Base-by-base conservation (phyloP, 768 basidiomycete genomes). In the Pluteus cervinus region DNA sequence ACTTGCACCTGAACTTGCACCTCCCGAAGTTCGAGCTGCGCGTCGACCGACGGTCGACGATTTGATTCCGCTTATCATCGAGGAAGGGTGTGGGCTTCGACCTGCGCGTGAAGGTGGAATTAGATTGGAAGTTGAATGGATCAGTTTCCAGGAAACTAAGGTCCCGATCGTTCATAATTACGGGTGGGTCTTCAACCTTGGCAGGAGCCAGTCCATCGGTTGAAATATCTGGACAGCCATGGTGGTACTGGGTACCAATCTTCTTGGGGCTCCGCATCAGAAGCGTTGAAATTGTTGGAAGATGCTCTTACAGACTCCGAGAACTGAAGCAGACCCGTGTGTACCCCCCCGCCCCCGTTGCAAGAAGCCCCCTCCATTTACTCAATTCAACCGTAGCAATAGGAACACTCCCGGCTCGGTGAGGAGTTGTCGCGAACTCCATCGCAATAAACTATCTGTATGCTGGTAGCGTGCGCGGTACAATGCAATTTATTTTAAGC, bases 21-120 rank as follows among this genome's bases (percentile, higher is more conserved):
- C 78, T 3, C 75, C 75, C 0, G 69, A 76, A 32, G 47, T 75
- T 11, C 66, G 76, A 3, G 63, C 58, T 6, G 44, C 45, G 10
- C 66, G 75, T 14, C 52, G 58, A 26, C 72, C 75, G 4, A 73
- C 64, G 0, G 31, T 76, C 6, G 67, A 73, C 5, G 76, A 79
- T 43, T 45, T 79, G 2, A 54, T 65, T 26, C 56, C 66, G 2
- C 61, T 74, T 23, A 60, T 76, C 23, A 49, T 75, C 4, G 70
- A 69, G 24, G 68, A 72, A 41, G 73, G 75, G 3, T 68, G 66
- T 39, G 86, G 86, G 3, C 56, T 88, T 32, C 65, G 85, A 3
- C 86, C 86, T 1, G 72, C 58, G 1, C 61, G 86, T 38, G 76
- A 73, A 26, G 81, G 77, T n/a, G 84, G 85, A 0, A 65, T 83